Base-by-base conservation (phyloP, 2,329 filamentous ascomycete genomes). In the Colletotrichum tofieldiae region DNA sequence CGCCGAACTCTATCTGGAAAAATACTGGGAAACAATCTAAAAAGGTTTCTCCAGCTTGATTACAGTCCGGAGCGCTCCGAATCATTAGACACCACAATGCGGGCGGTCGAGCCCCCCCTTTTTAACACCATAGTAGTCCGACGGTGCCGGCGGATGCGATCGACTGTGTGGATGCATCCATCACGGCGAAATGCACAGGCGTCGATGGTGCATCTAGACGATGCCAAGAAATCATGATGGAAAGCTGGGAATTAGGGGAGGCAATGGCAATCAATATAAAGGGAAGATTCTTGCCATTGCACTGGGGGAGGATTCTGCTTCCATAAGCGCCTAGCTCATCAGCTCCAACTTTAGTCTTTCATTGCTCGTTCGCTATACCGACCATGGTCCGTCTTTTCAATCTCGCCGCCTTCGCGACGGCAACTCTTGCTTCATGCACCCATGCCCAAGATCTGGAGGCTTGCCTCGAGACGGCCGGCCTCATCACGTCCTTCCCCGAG, bases 401-500 rank as follows among this genome's bases (percentile, higher is more conserved):
- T 32, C 16, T 72, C 51, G 58, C n/a, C 65, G 69, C 52, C 39
- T 59, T 68, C 52, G 64, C 56, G 41, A 58, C 65, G 45, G 64
- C 51, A 12, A 39, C 59, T 8, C 35, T 72, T 29, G 52, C 18
- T 23, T 39, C 69, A 0, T 47, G 61, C 32, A n/a, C 58, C 41
- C 56, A 67, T 16, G 60, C 60, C 14, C 60, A 63, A 14, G 67
- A 58, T 43, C 51, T 72, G 16, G 54, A 74, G 43, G 41, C 61
- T 11, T 74, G 73, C 49, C 73, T 74, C 20, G 66, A 73, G 32
- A 58, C 61, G 26, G 73, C 70, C 32, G 73, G 70, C 37, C 65
- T 74, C 52, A 56, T 67, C 65, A 70, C 62, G 12, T 71, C 68
- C 3, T 65, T 74, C 37, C 64, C 71, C 69, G 66, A 61, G 43